phyloP scores from a whole-genome alignment of 495 filamentous ascomycete genomes.

The Cladorrhinum samala region DNA sequence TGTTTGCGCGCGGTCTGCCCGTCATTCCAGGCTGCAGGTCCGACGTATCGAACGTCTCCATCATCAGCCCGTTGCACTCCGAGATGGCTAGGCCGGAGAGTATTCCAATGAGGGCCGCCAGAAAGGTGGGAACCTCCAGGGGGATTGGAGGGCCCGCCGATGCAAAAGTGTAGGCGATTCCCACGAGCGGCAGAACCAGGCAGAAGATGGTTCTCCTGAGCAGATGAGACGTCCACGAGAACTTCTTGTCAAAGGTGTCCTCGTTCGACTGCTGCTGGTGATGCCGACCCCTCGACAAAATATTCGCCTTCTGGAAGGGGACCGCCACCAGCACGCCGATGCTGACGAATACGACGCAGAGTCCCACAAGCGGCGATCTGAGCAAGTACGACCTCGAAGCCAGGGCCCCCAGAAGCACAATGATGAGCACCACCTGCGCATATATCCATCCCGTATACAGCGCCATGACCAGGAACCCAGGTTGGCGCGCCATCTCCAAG shows the following conservation, averaged over 20 bases:
- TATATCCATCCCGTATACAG: constrained; percentile 72
- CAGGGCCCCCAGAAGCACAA: constrained; percentile 63
- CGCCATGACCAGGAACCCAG: constrained; percentile 65
- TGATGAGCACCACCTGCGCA: constrained; percentile 62
- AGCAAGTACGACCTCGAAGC: constrained; percentile 58
- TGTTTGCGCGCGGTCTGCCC: constrained; percentile 44
- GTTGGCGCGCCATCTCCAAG: constrained; percentile 60
- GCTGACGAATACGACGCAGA: constrained; percentile 55
- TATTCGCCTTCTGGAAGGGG: constrained; percentile 62
- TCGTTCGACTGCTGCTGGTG: constrained; percentile 49
- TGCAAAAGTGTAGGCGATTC: constrained; percentile 57
- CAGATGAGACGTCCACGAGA: constrained; percentile 63
- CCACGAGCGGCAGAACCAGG: constrained; percentile 56
- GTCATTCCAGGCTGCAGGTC: constrained; percentile 61
- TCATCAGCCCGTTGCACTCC: constrained; percentile 69
- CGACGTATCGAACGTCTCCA: constrained; percentile 74
- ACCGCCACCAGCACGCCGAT: constrained; percentile 61
- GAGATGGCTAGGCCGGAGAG: constrained; percentile 65
- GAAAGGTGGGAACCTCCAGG: constrained; percentile 56
- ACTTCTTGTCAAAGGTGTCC: constrained; percentile 50
- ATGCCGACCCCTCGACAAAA: constrained; percentile 57
- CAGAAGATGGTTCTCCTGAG: constrained; percentile 60
- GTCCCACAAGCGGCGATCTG: constrained; percentile 55
- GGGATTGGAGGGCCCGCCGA: constrained; percentile 52
- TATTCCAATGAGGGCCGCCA: constrained; percentile 61